Base-by-base conservation (phyloP, 2,329 filamentous ascomycete species). In the Dothistroma pini region DNA sequence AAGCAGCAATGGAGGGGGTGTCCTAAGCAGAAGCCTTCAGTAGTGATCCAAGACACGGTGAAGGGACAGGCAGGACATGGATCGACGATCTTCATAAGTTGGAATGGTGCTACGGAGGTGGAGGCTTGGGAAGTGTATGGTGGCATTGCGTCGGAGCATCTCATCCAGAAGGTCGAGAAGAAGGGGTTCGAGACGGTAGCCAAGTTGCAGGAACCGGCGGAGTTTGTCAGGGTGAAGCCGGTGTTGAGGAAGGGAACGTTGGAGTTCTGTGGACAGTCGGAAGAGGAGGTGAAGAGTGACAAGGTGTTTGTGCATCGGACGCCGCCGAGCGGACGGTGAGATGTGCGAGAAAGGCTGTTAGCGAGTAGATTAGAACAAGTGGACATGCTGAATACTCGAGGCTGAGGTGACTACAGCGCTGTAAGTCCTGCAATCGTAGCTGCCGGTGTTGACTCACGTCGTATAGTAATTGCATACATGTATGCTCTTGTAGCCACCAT, bases 71-170 rank as follows among this genome's bases (percentile, higher is more conserved):
- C 25, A 7, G 31, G 51, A 12, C 25, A 31, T 12, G 51, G 25
- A 35, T 53, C 51, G 1, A 53, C n/a, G 8, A 64, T 76, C 1
- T 85, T 81, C 66, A 80, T 84, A 1, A 83, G 78, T 14, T 80
- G 78, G 79, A 80, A 80, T 58, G 78, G 78, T 1, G 78, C 77
- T 0, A 80, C 79, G 0, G 77, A 79, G 49, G 72, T 80, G 21
- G 61, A 65, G 6, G 65, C 60, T 0, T 80, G 83, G 83, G 71
- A 75, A 1, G 48, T 76, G 1, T 71, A 69, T 19, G 68, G 60
- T 16, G 64, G 66, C 5, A 60, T 59, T n/a, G 60, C 54, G 44
- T 59, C 34, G n/a, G 56, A 63, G 35, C 51, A 44, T 14, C 29
- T 51, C 22, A 63, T 68, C 2, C 19, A 54, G 11, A 59, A n/a